Percentiles rank a stretch among this genome's conserved stretches.
Evolutionary conservation across 139 green algal genomes (phyloP).

Genomic region (Desmodesmus armatus): DNA sequence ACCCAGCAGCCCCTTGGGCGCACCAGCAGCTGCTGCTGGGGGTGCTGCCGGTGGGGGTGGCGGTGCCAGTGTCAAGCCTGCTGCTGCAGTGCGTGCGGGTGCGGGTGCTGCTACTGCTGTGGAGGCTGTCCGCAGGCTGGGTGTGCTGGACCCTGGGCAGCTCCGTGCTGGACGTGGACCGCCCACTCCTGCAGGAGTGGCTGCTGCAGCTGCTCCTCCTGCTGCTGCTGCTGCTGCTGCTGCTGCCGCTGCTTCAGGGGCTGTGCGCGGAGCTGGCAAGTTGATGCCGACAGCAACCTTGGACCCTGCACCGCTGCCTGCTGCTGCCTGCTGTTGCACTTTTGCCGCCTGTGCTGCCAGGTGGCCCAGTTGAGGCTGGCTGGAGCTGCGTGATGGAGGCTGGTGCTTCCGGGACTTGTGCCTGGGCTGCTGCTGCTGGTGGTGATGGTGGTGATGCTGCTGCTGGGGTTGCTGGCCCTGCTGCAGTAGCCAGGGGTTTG

Average conservation of each 20-base stretch:
- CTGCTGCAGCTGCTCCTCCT: neutral
- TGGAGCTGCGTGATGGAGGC: neutral
- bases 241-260: neutral
- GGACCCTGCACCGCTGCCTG: too few relatives aligned
- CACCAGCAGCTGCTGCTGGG: neutral
- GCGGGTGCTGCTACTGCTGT: neutral
- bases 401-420: neutral
- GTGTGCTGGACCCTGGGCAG: too few relatives aligned
- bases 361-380: too few relatives aligned
- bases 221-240: constrained; percentile 11
- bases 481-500: too few relatives aligned
- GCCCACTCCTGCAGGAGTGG: neutral
- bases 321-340: too few relatives aligned
- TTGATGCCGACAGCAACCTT: neutral
- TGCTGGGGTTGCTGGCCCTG: too few relatives aligned
- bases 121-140: constrained; percentile 6
- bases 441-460: neutral
- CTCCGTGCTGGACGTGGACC: too few relatives aligned
- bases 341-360: too few relatives aligned
- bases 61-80: neutral
- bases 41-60: neutral
- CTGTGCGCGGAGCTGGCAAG: neutral
- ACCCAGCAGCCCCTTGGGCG: neutral
- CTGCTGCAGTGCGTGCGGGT: neutral
- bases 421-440: neutral